Evolutionary conservation across 169 alveolate species (phyloP).

Genomic region (Sarcocystis neurona): DNA sequence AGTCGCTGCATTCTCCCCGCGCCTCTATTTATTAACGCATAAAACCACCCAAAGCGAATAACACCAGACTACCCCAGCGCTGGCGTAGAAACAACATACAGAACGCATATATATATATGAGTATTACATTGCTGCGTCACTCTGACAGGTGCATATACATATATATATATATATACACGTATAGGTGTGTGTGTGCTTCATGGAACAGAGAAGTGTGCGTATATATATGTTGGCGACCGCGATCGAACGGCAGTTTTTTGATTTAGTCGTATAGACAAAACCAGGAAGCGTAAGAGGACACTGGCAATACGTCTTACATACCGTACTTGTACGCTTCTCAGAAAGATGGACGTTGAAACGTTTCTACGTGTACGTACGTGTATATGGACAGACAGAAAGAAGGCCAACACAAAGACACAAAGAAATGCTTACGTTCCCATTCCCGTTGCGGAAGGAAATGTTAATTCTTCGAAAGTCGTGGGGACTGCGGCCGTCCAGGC

Average conservation of each 20-base stretch:
- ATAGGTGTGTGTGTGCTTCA: not conserved
- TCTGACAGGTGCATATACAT: not conserved
- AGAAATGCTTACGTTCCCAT: conserved; percentile 1
- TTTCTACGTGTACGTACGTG: not conserved
- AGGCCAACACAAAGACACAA: no score
- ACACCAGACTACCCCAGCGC: no score
- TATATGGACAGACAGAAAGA: not conserved
- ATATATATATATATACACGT: not conserved
- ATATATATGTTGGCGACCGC: not conserved
- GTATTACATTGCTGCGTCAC: not conserved
- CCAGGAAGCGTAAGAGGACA: not conserved
- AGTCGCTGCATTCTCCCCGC: not conserved
- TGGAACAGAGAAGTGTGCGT: not conserved
- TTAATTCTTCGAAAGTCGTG: not conserved
- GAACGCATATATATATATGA: not conserved
- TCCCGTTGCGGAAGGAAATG: conserved; percentile 5
- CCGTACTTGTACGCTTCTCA: not conserved
- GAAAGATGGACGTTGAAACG: not conserved
- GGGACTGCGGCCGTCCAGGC: conserved; percentile 27
- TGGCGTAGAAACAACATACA: no score
- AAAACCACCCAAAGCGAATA: no score
- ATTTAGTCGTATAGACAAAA: not conserved
- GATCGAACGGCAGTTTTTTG: not conserved
- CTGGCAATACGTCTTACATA: not conserved
- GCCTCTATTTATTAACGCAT: not conserved